Conservation (phyloP, 768 basidiomycete species). For the Boletus coccyginus region DNA sequence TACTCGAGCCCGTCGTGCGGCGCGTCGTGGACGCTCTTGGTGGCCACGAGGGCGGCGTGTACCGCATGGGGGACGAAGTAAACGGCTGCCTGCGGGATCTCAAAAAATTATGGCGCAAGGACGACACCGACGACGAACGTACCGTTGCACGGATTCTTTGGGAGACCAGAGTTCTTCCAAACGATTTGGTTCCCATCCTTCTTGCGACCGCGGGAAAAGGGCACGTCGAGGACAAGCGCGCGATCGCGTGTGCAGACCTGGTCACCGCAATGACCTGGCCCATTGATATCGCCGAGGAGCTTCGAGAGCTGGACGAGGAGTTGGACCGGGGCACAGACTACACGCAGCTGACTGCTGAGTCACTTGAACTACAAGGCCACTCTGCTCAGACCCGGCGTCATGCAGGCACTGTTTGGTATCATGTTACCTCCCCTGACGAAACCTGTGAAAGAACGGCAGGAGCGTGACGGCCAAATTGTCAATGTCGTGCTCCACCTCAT, state of each 20-base stretch:
- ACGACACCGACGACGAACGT: slow-evolving; percentile 95
- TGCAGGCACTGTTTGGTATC: slow-evolving; percentile 72
- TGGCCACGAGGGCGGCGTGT: slow-evolving; percentile 62
- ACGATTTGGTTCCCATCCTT: slow-evolving; percentile 86
- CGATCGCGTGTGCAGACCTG: slow-evolving; percentile 81
- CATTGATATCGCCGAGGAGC: slow-evolving; percentile 90
- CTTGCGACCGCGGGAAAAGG: slow-evolving; percentile 78
- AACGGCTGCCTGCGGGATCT: slow-evolving; percentile 87
- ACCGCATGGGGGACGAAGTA: slow-evolving; percentile 80
- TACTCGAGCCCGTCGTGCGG: slow-evolving; percentile 66
- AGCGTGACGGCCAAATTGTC: slow-evolving; percentile 83
- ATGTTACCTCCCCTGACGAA: slow-evolving; percentile 79
- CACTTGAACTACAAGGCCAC: slow-evolving; percentile 90
- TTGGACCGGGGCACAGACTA: slow-evolving; percentile 83
- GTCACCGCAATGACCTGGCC: slow-evolving; percentile 99
- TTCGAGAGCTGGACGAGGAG: slow-evolving; percentile 86
- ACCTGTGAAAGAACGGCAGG: slow-evolving; percentile 59
- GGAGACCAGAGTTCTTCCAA: slow-evolving; percentile 80
- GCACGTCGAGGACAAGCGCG: slow-evolving; percentile 75
- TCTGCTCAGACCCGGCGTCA: slow-evolving; percentile 56
- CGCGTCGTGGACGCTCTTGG: slow-evolving; percentile 81
- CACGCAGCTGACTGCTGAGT: slow-evolving; percentile 72
- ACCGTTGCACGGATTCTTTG: slow-evolving; percentile 93
- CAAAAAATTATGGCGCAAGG: slow-evolving; percentile 93
- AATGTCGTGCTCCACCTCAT: slow-evolving; percentile 86